Conservation (phyloP, 2,329 filamentous ascomycete genomes). For the Fusarium sp. region DNA sequence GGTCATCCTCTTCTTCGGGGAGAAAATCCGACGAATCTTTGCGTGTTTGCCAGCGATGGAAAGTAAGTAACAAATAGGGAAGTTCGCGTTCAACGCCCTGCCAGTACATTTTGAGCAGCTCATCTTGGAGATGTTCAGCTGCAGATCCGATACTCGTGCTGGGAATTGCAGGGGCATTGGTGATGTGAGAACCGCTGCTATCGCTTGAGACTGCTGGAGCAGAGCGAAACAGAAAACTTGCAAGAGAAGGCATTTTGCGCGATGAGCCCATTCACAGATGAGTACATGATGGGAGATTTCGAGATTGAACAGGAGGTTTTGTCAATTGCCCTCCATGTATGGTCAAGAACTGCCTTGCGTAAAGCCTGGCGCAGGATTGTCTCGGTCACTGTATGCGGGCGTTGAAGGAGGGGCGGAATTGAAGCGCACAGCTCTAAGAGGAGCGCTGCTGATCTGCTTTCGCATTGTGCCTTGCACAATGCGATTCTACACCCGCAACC, state of each 20-base stretch:
- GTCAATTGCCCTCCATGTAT: background rate
- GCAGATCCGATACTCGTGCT: constrained; percentile 18
- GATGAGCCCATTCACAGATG: background rate
- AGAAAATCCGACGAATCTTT: constrained; percentile 28
- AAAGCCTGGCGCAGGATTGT: background rate
- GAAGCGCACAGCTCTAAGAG: background rate
- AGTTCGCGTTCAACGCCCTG: constrained; percentile 53
- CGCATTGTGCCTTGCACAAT: too few species aligned
- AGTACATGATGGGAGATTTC: background rate
- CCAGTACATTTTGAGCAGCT: constrained; percentile 54
- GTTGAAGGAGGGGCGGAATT: constrained; percentile 20
- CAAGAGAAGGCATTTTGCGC: constrained; percentile 5
- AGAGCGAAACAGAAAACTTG: background rate
- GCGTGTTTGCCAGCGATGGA: constrained; percentile 51
- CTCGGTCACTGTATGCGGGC: constrained; percentile 11
- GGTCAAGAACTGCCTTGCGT: background rate
- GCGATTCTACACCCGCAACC: background rate
- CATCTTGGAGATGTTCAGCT: constrained; percentile 4
- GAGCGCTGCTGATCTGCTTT: background rate
- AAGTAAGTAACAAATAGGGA: constrained; percentile 52
- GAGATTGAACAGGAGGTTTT: background rate
- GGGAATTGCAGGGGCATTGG: constrained; percentile 15
- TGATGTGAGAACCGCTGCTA: constrained; percentile 6
- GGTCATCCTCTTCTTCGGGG: constrained; percentile 48
- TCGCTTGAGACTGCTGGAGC: background rate